A percentile compares a stretch with the other conserved stretches of the same genome.
Evolutionary conservation across 768 basidiomycete genomes (phyloP).

Genomic region (Gelatoporia subvermispora): DNA sequence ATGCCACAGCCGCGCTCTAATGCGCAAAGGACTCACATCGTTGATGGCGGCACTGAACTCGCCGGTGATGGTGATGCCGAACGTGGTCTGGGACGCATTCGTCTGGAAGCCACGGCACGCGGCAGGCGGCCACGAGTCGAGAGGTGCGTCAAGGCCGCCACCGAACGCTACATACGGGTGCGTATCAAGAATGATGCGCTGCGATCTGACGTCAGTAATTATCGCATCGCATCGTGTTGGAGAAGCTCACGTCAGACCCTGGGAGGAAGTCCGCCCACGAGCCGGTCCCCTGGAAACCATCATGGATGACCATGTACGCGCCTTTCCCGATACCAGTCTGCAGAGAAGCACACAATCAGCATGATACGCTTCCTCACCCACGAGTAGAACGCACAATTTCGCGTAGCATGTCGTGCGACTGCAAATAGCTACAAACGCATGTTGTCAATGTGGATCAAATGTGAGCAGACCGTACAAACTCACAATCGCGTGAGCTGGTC

Average conservation of each 20-base stretch:
- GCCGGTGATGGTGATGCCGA: slow-evolving; percentile 71
- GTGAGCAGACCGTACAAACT: slow-evolving; percentile 17
- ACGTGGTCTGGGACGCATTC: slow-evolving; percentile 35
- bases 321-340: slow-evolving; percentile 55
- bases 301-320: slow-evolving; percentile 53
- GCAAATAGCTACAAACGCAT: slow-evolving; percentile 44
- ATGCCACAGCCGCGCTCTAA: background rate
- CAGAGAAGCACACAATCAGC: background rate
- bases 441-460: slow-evolving; percentile 11
- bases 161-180: slow-evolving; percentile 43
- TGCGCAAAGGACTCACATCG: slow-evolving; percentile 19
- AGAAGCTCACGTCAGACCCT: slow-evolving; percentile 29
- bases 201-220: background rate
- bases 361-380: background rate
- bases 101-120: slow-evolving; percentile 20
- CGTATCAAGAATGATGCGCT: slow-evolving; percentile 43
- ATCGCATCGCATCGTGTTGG: background rate
- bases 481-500: slow-evolving; percentile 59
- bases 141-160: slow-evolving; percentile 20
- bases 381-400: slow-evolving; percentile 55
- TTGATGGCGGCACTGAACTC: slow-evolving; percentile 73
- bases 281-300: slow-evolving; percentile 49
- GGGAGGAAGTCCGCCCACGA: slow-evolving; percentile 38
- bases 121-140: slow-evolving; percentile 20
- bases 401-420: slow-evolving; percentile 62